Percentiles rank a stretch among this genome's conserved stretches.
These are phyloP conservation scores for Gloeophyllum trabeum DNA, from an alignment of 768 basidiomycete species.

Conservation along the genomic window DNA sequence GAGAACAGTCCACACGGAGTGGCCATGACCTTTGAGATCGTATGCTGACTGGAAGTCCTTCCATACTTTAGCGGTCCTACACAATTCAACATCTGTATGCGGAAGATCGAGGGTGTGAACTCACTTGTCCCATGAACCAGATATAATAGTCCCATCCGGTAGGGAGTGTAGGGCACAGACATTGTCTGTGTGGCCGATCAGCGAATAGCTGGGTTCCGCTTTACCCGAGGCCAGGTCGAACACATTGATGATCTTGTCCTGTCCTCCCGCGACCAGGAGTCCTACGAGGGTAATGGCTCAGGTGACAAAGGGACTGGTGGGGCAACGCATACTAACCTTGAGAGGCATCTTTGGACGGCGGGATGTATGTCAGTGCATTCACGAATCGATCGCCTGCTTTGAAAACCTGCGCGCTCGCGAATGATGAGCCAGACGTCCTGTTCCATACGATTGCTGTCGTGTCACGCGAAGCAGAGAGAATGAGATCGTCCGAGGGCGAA, in stretches of 20 bases:
- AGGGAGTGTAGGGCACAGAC: conserved; percentile 76
- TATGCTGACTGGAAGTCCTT: conserved; percentile 60
- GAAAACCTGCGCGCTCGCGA: conserved; percentile 42
- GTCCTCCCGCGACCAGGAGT: conserved; percentile 78
- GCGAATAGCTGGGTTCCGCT: conserved; percentile 69
- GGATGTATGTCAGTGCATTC: conserved; percentile 72
- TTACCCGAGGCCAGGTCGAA: conserved; percentile 51
- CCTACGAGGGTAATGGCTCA: conserved; percentile 34
- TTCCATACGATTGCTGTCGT: conserved; percentile 84
- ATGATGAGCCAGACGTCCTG: conserved; percentile 35
- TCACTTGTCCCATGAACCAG: conserved; percentile 96
- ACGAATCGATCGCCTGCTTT: conserved; percentile 65
- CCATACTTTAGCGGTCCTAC: conserved; percentile 92
- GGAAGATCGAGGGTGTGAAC: conserved; percentile 12
- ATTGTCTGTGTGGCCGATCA: conserved; percentile 86
- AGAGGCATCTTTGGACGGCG: conserved; percentile 55
- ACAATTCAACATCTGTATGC: not conserved
- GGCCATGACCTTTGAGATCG: conserved; percentile 76
- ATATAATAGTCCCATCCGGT: conserved; percentile 66
- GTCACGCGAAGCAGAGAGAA: conserved; percentile 90
- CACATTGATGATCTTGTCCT: conserved; percentile 81
- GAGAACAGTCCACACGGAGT: conserved; percentile 91
- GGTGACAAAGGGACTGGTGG: conserved; percentile 8
- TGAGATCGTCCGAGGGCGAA: conserved; percentile 62
- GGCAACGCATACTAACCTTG: conserved; percentile 38